Base-by-base conservation (phyloP, 1,284 basidiomycete species). In the Cryptococcus jaspeensis region DNA sequence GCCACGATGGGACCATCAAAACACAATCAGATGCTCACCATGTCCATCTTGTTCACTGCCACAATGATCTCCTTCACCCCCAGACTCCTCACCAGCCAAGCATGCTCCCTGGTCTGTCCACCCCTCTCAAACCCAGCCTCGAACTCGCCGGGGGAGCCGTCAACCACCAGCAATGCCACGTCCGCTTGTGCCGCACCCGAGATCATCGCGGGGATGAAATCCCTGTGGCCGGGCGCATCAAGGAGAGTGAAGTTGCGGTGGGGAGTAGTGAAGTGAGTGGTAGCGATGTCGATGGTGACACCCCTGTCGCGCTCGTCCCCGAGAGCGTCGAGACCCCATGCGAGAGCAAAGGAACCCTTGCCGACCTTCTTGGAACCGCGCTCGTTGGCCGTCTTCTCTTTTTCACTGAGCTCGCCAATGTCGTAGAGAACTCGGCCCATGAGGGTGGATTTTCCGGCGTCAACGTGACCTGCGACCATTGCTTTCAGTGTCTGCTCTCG, bases 131-230 rank as follows among this genome's bases (percentile, higher is more conserved):
- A 99, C 0, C 95, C 95, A 22, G 92, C 87, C 76, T 99, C 95
- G 64, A 99, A 99, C 67, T 93, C 93, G 22, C 95, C 95, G 0
- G 83, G 86, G 3, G 87, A 82, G 7, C 93, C 88, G 74, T 97
- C 96, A 20, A 99, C 85, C 5, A 99, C 95, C n/a, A 99, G 84
- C 5, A 99, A 78, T 1, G 95, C 94, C 38, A 91, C 92, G 67
- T 99, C 95, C 0, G 96, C 96, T 78, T 98, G 95, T 0, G 94
- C 87, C 2, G 95, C 95, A 1, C 95, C 95, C 0, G 92, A 95
- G 57, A 99, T 99, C 96, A 99, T 99, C 72, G 98, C 98, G 0
- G 96, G 95, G 55, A 99, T 90, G 67, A 99, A 99, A 70, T 99
- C 96, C 63, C 87, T 89, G 77, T 99, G 95, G 0, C 95, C 95